Evolutionary conservation across 2,329 filamentous ascomycete species (phyloP).

Genomic region (Raffaelea albimanens): DNA sequence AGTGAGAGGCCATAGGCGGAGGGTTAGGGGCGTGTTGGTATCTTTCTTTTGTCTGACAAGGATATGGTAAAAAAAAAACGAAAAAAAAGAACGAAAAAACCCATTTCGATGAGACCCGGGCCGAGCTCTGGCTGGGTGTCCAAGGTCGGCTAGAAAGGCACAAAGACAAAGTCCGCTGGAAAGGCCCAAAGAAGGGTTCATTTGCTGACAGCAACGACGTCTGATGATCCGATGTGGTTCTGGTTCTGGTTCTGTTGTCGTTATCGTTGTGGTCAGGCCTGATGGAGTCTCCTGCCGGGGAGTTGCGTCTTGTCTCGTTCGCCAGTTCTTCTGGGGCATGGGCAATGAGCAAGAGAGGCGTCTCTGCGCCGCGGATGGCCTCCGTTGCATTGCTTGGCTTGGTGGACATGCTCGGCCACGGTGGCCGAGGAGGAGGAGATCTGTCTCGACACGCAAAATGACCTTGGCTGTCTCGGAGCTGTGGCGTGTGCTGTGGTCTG

Average conservation of each 20-base stretch:
- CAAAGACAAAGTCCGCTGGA: neutral
- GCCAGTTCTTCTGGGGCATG: neutral
- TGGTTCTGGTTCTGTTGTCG: too few relatives aligned
- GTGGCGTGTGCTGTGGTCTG: neutral
- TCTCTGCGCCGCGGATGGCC: neutral
- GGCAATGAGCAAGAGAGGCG: neutral
- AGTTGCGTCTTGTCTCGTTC: too few relatives aligned
- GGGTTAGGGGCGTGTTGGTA: too few relatives aligned
- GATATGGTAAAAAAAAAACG: neutral
- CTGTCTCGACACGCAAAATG: neutral
- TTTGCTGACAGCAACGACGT: neutral
- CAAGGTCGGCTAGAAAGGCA: neutral
- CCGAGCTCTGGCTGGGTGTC: neutral
- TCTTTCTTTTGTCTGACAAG: too few relatives aligned
- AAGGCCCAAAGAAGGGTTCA: neutral
- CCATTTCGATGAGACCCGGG: neutral
- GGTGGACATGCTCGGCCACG: too few relatives aligned
- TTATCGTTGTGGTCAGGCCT: too few relatives aligned
- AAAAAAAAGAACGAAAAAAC: neutral
- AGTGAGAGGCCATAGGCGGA: too few relatives aligned
- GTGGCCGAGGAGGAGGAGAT: too few relatives aligned
- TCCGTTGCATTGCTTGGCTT: neutral
- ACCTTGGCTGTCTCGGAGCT: neutral
- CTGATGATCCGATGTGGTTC: too few relatives aligned
- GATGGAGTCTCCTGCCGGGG: too few relatives aligned